Evolutionary conservation across 2,329 filamentous ascomycete genomes (phyloP).

Genomic region (Colletotrichum neosansevieriae): DNA sequence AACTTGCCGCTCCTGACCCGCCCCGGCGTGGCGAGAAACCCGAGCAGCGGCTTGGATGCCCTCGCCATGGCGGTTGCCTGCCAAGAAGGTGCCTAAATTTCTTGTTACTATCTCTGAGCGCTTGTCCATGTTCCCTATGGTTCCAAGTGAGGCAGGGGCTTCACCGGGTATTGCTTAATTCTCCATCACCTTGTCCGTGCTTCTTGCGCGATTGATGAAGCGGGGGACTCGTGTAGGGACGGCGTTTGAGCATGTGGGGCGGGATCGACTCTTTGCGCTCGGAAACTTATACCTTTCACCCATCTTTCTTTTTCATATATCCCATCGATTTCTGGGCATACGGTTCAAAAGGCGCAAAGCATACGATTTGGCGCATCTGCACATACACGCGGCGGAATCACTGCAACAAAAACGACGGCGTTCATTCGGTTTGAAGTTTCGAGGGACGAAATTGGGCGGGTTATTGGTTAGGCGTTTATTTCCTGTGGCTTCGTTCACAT

Average conservation of each 20-base stretch:
- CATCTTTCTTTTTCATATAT: slow-evolving; percentile 9
- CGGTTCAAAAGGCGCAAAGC: slow-evolving; percentile 38
- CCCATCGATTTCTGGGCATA: slow-evolving; percentile 1
- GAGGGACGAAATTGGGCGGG: slow-evolving; percentile 2
- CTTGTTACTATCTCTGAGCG: neutral
- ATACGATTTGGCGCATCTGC: slow-evolving; percentile 39
- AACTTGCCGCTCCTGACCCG: slow-evolving; percentile 59
- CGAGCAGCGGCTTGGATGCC: slow-evolving; percentile 66
- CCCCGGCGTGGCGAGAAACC: slow-evolving; percentile 56
- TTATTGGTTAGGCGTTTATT: slow-evolving; percentile 16
- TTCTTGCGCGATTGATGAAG: slow-evolving; percentile 15
- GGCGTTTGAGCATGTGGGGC: neutral
- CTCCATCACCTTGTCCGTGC: neutral
- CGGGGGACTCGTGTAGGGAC: neutral
- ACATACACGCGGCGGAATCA: slow-evolving; percentile 31
- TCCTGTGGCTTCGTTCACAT: slow-evolving; percentile 36
- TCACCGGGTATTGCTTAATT: neutral
- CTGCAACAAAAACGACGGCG: slow-evolving; percentile 34
- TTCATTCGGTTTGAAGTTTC: slow-evolving; percentile 6
- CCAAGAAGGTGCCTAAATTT: slow-evolving; percentile 54
- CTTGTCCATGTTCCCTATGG: too few species aligned
- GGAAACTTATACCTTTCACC: neutral
- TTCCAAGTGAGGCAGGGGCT: too few species aligned
- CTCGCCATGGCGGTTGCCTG: slow-evolving; percentile 67
- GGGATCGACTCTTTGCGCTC: neutral